Conservation (phyloP, 2,329 filamentous ascomycete species). For the Xylariaceae sp. region DNA sequence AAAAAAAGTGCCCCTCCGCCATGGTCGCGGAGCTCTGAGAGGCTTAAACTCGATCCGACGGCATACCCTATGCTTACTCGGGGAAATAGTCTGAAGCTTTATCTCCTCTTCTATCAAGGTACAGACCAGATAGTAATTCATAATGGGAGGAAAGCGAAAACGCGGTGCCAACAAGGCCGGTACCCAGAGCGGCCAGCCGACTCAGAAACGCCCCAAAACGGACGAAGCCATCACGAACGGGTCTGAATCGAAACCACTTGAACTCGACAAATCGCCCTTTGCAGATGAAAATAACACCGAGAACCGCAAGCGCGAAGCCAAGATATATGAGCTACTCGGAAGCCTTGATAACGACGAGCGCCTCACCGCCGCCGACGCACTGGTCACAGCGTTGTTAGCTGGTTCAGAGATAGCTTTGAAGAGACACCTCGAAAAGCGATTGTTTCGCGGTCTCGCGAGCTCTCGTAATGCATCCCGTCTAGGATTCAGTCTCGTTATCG, state of each 20-base stretch:
- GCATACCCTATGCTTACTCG: neutral
- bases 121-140: neutral
- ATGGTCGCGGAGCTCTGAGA: conserved; percentile 3
- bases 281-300: conserved; percentile 58
- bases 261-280: conserved; percentile 55
- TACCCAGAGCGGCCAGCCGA: conserved; percentile 39
- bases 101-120: neutral
- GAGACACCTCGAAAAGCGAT: conserved; percentile 67
- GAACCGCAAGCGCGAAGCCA: conserved; percentile 64
- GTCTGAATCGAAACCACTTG: conserved; percentile 34
- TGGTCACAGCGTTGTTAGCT: conserved; percentile 62
- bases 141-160: conserved; percentile 54
- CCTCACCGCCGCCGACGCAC: conserved; percentile 63
- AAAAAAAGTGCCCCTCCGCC: conserved; percentile 25
- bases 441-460: conserved; percentile 89
- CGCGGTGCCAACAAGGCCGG: conserved; percentile 44
- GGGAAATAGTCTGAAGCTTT: neutral
- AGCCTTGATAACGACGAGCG: conserved; percentile 64
- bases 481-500: conserved; percentile 88
- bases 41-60: no score
- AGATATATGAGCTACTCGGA: conserved; percentile 66
- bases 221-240: conserved; percentile 36
- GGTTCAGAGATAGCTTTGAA: conserved; percentile 60
- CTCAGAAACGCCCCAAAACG: conserved; percentile 48
- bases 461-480: conserved; percentile 86